Percentiles rank a stretch among this genome's conserved stretches.
phyloP scores from a whole-genome alignment of 2,329 filamentous ascomycete species.

The Cercospora canescens region DNA sequence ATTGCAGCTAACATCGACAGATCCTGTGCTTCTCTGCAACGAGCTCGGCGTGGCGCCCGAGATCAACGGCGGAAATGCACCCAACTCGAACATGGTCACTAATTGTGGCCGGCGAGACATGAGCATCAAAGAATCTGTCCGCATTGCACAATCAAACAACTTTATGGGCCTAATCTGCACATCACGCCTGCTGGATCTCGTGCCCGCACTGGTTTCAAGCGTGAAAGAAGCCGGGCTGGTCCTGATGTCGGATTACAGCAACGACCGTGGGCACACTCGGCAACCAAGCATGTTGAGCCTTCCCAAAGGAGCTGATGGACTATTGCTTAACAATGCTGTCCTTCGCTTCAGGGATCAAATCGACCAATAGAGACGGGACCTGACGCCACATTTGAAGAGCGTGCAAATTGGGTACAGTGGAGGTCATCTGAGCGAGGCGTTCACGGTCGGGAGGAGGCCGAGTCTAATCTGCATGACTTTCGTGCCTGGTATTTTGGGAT shows the following conservation, averaged over 20 bases:
- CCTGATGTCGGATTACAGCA: conserved; percentile 78
- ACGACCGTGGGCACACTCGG: conserved; percentile 38
- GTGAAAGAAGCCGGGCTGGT: conserved; percentile 94
- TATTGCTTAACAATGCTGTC: conserved; percentile 82
- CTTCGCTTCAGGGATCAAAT: conserved; percentile 92
- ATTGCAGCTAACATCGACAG: conserved; percentile 40
- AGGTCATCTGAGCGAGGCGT: conserved; percentile 18
- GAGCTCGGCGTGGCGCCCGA: conserved; percentile 58
- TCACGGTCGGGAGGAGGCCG: neutral
- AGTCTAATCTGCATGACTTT: neutral
- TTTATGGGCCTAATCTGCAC: conserved; percentile 97
- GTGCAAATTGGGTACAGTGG: neutral
- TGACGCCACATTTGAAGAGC: neutral
- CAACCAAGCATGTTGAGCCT: conserved; percentile 55
- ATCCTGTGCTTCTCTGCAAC: conserved; percentile 93
- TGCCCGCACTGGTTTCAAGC: conserved; percentile 85
- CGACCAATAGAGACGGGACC: conserved; percentile 34
- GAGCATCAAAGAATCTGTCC: conserved; percentile 92
- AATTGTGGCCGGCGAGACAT: conserved; percentile 72
- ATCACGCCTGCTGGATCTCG: conserved; percentile 83
- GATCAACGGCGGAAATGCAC: conserved; percentile 3
- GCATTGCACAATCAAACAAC: conserved; percentile 92
- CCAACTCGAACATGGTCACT: conserved; percentile 39
- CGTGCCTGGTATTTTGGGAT: neutral
- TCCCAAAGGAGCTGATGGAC: conserved; percentile 82